Base-by-base conservation (phyloP, 352 stramenopile genomes). In the Phytophthora pinifolia region DNA sequence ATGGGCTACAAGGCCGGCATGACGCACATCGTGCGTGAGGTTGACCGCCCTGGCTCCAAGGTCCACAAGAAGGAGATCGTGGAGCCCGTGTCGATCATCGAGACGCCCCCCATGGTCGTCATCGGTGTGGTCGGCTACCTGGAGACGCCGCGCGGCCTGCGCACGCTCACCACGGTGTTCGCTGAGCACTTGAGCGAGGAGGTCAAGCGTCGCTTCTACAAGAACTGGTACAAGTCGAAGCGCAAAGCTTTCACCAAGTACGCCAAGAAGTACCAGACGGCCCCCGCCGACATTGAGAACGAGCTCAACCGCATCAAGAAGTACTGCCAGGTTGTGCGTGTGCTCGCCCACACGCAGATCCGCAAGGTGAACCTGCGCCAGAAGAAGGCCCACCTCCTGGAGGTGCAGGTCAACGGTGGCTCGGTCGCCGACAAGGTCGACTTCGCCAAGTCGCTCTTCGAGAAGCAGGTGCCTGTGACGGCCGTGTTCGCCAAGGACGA, bases 211-310 rank as follows among this genome's bases (percentile, higher is more conserved):
- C 94, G 97, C 71, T 98, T 99, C 80, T 99, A 99, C 97, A 99
- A 99, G 96, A 99, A 99, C 94, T 99, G 98, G 98, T 99, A 99
- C 87, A 96, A 96, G 69, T 96, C 83, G 72, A 99, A 99, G 97
- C 97, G 98, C 58, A 99, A 99, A 97, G 98, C 98, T 52, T 99
- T 99, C 89, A 99, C 97, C 81, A 99, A 99, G 86, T 99, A 99
- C 83, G 96, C 97, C 57, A 99, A 99, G 86, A 99, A 99, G 85
- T 99, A 98, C 90, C 84, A 95, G 55, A 97, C 97, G 39, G 86
- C 84, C 54, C 80, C 78, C 37, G 76, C 74, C 8, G 86, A 97
- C 62, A 97, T 98, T 65, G 94, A 98, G 67, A 93, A 96, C 63
- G 97, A 99, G 85, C 84, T 99, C 46, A 97, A 98, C 67, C 93